Evolutionary conservation across 2,329 filamentous ascomycete species (phyloP), one percentile per base, ranked within the genome.

Genomic region (Endothia cerciana): DNA sequence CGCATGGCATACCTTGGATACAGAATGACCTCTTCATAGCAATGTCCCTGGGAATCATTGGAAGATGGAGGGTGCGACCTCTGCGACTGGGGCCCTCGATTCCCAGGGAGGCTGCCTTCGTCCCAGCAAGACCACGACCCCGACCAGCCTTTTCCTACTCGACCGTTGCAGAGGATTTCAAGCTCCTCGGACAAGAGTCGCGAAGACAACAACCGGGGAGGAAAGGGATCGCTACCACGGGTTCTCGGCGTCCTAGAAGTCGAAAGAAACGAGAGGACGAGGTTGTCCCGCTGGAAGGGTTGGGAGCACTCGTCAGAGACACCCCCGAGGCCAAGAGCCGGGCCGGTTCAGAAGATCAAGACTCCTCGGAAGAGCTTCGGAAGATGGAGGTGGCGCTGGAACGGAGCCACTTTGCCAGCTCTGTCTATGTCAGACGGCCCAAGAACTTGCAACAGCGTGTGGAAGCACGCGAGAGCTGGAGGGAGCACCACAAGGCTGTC

Each of bases 21-120:
- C 67, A 67, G 61, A 59, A 82, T 82, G 79, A 69, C 65, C 72
- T 71, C 64, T 65, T 74, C 71, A 80, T 81, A 77, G 78, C 74
- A 72, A 82, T 83, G 81, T 80, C 76, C 75, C 75, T 79, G 74
- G 79, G 79, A 76, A 77, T 80, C 77, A 77, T 75, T 70, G 75
- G 76, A 73, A 68, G 75, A 74, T 80, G 78, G 79, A 78, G 79
- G 76, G 76, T 75, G 73, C 75, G 75, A 73, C 73, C 73, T 70
- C 77, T 73, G 73, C 71, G 71, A 72, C 71, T 69, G 71, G 69
- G 68, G 64, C 71, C 69, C 64, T 66, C 70, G 69, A 70, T 73
- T 72, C 70, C 69, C 69, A 68, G 69, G 68, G 70, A 66, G 65
- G 57, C 55, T 65, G 57, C 43, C 49, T 30, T 57, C 56, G 40